A percentile compares a stretch with the other conserved stretches of the same genome.
phyloP scores from a whole-genome alignment of 495 filamentous ascomycete species.

The Jackrogersella multiformis region DNA sequence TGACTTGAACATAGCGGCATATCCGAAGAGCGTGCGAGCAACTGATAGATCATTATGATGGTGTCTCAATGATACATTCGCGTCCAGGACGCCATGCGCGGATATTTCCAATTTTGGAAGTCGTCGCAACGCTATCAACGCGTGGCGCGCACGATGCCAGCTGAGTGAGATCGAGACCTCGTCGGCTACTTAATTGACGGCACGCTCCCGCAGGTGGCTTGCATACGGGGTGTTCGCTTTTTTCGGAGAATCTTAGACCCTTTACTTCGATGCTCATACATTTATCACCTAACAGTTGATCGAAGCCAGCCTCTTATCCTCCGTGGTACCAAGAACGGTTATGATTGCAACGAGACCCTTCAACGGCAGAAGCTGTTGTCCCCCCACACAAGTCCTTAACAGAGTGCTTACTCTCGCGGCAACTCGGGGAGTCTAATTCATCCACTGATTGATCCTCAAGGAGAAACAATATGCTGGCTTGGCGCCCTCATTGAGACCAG shows the following conservation, averaged over 20 bases:
- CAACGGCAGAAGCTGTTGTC: conserved; percentile 10
- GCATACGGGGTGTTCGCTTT: not conserved
- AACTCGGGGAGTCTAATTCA: not conserved
- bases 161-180: conserved; percentile 28
- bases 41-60: conserved; percentile 17
- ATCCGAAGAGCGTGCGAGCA: conserved; percentile 7
- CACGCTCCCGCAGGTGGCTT: conserved; percentile 15
- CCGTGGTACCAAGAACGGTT: conserved; percentile 1
- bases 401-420: conserved; percentile 10
- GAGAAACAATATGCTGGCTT: not conserved
- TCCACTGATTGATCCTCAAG: conserved; percentile 6
- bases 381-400: not conserved
- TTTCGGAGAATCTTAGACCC: conserved; percentile 1
- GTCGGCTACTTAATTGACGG: not conserved
- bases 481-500: not conserved
- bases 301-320: not conserved
- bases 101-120: conserved; percentile 12
- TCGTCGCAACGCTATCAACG: not conserved
- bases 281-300: not conserved
- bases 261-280: not conserved
- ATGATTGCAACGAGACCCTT: not conserved
- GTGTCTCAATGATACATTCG: conserved; percentile 11
- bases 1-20: conserved; percentile 8
- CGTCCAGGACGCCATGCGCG: not conserved
- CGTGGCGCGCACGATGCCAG: conserved; percentile 19